Evolutionary conservation across 176 grass and related monocot species (phyloP).

Genomic region (Eleusine coracana): DNA sequence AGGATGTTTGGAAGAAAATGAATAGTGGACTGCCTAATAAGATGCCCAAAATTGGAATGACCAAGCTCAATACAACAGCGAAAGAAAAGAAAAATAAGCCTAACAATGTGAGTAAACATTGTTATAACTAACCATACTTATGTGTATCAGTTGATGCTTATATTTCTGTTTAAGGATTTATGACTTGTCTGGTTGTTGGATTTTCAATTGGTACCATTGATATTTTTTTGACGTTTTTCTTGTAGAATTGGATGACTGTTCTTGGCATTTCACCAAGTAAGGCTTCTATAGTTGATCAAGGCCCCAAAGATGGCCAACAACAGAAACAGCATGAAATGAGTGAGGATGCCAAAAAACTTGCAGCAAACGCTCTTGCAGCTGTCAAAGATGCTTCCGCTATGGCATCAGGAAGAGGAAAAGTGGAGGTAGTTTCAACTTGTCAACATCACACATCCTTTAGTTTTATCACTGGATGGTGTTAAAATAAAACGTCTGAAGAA

Average conservation of each 20-base stretch:
- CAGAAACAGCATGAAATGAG: conserved; percentile 50
- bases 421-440: conserved; percentile 62
- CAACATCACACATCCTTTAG: background rate
- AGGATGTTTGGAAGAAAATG: conserved; percentile 98
- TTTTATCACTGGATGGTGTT: conserved; percentile 14
- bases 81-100: conserved; percentile 61
- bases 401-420: conserved; percentile 80
- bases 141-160: background rate
- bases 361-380: conserved; percentile 82
- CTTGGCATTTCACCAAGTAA: conserved; percentile 71
- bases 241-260: conserved; percentile 83
- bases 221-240: background rate
- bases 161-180: background rate
- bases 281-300: conserved; percentile 31
- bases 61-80: conserved; percentile 51
- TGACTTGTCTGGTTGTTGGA: conserved; percentile 8
- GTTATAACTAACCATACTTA: background rate
- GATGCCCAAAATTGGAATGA: conserved; percentile 59
- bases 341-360: conserved; percentile 80
- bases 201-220: background rate
- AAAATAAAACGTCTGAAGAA: background rate
- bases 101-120: conserved; percentile 66
- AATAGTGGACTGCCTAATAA: conserved; percentile 75
- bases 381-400: conserved; percentile 59
- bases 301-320: conserved; percentile 42